Base-by-base conservation (phyloP, 352 stramenopile species). In the Phytophthora citrophthora region DNA sequence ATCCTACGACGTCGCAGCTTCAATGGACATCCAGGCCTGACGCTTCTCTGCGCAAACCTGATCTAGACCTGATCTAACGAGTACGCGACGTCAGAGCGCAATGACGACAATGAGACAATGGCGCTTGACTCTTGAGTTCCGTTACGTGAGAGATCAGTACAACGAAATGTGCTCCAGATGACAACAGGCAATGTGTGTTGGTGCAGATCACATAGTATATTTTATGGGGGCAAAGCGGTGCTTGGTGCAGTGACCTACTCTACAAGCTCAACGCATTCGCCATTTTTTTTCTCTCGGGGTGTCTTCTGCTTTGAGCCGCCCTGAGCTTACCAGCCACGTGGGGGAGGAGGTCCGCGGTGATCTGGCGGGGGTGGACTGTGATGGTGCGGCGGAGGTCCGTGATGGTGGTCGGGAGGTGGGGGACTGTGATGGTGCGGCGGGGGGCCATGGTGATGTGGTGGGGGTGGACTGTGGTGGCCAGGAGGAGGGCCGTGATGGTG, bases 241-340 rank as follows among this genome's bases (percentile, higher is more conserved):
- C 12, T 5, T 18, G 34, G 34, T 16, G 34, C 34, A 41, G 34
- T 18, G 6, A 13, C 11, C 12, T 16, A 16, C 34, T 41, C 12
- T n/a, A n/a, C 32, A 34, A 13, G 29, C 29, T 34, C 29, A 13
- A 34, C 29, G 9, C 36, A 15, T 41, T 41, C 36, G 13, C 36
- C 13, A 10, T 45, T 44, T 55, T 50, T 36, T 5, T 4, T 45
- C 20, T 20, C 20, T 24, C 27, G 5, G 6, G 10, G 27, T 41
- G 11, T 48, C n/a, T 23, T 31, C n/a, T 32, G 9, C 13, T 36
- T 34, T 12, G 11, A 23, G 7, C 49, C 18, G 20, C 36, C 15
- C 36, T 9, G 13, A 23, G 13, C 15, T 67, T 55, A 67, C 59
- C 49, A 68, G n/a, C 59, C 59, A n/a, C 45, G 51, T 5, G 46